Evolutionary conservation across 805 yeast species (phyloP).

Genomic region (Tetrapisispora phaffii): DNA sequence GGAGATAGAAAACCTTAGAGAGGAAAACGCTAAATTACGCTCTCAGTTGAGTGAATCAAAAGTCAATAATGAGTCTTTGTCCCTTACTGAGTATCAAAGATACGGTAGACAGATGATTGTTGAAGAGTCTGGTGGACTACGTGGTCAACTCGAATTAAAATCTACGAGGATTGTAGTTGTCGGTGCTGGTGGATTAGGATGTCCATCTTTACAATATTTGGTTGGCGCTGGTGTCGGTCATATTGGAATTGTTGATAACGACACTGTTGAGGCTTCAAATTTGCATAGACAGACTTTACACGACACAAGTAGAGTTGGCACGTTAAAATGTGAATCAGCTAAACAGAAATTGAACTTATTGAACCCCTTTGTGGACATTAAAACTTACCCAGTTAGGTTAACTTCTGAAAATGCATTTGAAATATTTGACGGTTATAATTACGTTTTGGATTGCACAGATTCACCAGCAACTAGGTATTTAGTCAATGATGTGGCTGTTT

Average conservation of each 20-base stretch:
- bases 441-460: conserved; percentile 89
- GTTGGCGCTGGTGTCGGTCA: conserved; percentile 82
- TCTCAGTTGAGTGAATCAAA: conserved; percentile 6
- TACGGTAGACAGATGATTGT: conserved; percentile 96
- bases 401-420: conserved; percentile 49
- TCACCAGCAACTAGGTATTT: conserved; percentile 81
- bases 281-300: conserved; percentile 86
- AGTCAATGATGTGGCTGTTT: conserved; percentile 73
- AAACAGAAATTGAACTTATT: conserved; percentile 38
- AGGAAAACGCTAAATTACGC: conserved; percentile 23
- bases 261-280: conserved; percentile 73
- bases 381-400: conserved; percentile 44
- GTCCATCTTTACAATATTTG: conserved; percentile 78
- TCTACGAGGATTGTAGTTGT: conserved; percentile 57
- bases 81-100: conserved; percentile 61
- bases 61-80: conserved; percentile 12
- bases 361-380: conserved; percentile 59
- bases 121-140: conserved; percentile 53
- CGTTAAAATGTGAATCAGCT: conserved; percentile 75
- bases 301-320: conserved; percentile 53
- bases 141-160: conserved; percentile 48
- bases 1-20: conserved; percentile 19
- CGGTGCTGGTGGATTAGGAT: conserved; percentile 96
- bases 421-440: conserved; percentile 55
- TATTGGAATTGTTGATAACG: conserved; percentile 83